Conservation (phyloP, 768 basidiomycete genomes). For the Calocybe indica region DNA sequence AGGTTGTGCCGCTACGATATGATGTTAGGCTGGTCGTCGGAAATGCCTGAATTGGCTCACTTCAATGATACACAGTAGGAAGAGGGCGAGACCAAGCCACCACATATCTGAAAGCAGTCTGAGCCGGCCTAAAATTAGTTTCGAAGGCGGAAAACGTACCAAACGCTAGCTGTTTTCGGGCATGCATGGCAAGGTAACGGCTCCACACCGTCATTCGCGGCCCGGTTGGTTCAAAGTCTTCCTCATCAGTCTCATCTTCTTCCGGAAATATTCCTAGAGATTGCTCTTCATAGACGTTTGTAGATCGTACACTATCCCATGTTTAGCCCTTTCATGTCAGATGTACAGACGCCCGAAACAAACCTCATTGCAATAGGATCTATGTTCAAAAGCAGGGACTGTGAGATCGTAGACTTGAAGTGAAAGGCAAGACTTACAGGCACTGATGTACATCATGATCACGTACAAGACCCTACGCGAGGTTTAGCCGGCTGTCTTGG, state of each 20-base stretch:
- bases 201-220: constrained; percentile 64
- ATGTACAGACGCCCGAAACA: constrained; percentile 1
- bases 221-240: constrained; percentile 37
- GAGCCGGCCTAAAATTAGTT: not conserved
- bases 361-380: constrained; percentile 82
- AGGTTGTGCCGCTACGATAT: constrained; percentile 48
- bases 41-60: constrained; percentile 29
- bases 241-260: constrained; percentile 43
- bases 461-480: constrained; percentile 69
- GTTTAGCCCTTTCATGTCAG: not conserved
- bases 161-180: constrained; percentile 85
- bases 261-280: constrained; percentile 75
- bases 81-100: constrained; percentile 86
- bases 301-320: constrained; percentile 70
- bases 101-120: constrained; percentile 71
- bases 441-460: constrained; percentile 91
- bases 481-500: not conserved
- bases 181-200: constrained; percentile 75
- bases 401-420: not conserved
- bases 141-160: constrained; percentile 37
- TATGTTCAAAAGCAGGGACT: constrained; percentile 15
- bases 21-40: not conserved
- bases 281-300: constrained; percentile 90
- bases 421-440: constrained; percentile 46
- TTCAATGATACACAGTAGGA: constrained; percentile 92